Base-by-base conservation (phyloP, 306 rosid genomes). In the Ceratonia siliqua region DNA sequence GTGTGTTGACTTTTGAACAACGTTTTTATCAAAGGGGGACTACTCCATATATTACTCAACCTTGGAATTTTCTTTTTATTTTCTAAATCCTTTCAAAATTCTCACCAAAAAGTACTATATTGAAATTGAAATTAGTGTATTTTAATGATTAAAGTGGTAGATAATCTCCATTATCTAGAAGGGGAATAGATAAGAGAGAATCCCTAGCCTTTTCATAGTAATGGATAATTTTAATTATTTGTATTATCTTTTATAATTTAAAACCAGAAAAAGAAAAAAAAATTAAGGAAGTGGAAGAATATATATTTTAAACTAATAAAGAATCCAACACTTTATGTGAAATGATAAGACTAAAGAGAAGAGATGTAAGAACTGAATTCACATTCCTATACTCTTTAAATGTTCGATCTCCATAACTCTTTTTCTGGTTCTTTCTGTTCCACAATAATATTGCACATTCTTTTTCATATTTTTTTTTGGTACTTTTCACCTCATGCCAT, bases 321-420 rank as follows among this genome's bases (percentile, higher is more conserved):
- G 82, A 77, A 84, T 84, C 80, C 72, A 77, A 32, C 64, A 1
- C 81, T 77, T 57, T 80, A 80, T 62, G 61, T 75, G 46, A 68
- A 80, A 81, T 76, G 84, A 84, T 80, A 81, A 84, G 70, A 80
- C 77, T 68, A 54, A 80, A 68, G 82, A 66, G 28, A 14, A 68
- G 78, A 70, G 15, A 28, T 20, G 61, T 78, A 73, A 72, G 85
- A 84, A 84, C 78, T 80, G 30, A 80, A 68, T 80, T 84, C 87
- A 55, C 50, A 84, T 77, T 80, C 85, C 74, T 67, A 39, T 15
- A 14, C 27, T 21, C 82, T 77, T 83, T 80, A 18, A 73, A 45
- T 84, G 78, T 76, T 84, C n/a, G n/a, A n/a, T n/a, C 87, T 64
- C 78, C 79, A 36, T 64, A n/a, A 74, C 72, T 68, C 74, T 0